Evolutionary conservation across 2,329 filamentous ascomycete genomes (phyloP), one percentile per base, ranked within the genome.

Genomic region (Dactylellina sp.): DNA sequence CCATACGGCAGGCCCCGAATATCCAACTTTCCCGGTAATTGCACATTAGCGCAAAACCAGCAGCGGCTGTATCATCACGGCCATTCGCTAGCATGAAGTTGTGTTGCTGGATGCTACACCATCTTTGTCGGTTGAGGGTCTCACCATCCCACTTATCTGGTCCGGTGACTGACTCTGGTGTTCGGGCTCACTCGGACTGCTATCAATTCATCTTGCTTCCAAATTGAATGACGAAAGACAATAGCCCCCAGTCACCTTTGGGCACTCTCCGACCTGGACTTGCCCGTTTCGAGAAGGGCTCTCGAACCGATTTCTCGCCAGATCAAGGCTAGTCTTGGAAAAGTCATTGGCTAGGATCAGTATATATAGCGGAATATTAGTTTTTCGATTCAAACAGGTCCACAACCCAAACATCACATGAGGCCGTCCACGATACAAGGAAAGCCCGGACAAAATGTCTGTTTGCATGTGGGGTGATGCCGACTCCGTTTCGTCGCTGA

Each of bases 151-250:
- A 20, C n/a, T 28, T 20, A 5, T 20, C 5, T 52, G 49, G 28
- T 53, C 49, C 18, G 49, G 49, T 53, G 28, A 53, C 25, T 24
- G 46, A 28, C 7, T 50, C 7, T 50, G 24, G 22, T 50, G 14
- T 28, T 50, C 46, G 46, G 46, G 22, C 9, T 28, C 22, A 50
- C n/a, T 50, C 46, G 46, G 46, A 28, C 24, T 25, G 46, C 7
- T 50, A 2, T 4, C 24, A 20, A 20, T 47, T 47, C 44, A 9
- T n/a, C n/a, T n/a, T n/a, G 28, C 28, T 32, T n/a, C 28, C 46
- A 50, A 16, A 50, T 50, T 53, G 49, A n/a, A 53, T 37, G 28
- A 53, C 49, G 28, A 53, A 37, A 37, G 49, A 53, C 49, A 53
- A 53, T 37, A 11, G 24, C 7, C n/a, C 28, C n/a, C 25, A 4